Conservation (phyloP, 208 protist species). For the Crithidia thermophila region DNA sequence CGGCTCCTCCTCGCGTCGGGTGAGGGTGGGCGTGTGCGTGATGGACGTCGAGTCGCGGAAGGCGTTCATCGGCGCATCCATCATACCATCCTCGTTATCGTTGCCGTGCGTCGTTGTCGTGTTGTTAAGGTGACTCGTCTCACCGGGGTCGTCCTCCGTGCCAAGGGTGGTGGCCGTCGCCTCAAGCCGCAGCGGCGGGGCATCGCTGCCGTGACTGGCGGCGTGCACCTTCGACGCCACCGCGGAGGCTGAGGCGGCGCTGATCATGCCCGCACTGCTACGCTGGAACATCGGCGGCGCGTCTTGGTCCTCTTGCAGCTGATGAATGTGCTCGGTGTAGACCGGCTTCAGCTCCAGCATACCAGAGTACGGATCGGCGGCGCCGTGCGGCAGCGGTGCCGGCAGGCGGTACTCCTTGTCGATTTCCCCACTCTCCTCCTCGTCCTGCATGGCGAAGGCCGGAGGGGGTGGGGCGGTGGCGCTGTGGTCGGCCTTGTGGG, state of each 20-base stretch:
- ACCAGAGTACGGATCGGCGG: conserved; percentile 13
- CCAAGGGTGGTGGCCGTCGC: neutral
- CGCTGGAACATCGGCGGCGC: conserved; percentile 23
- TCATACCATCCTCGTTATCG: conserved; percentile 2
- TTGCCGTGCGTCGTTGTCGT: conserved; percentile 10
- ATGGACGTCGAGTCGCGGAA: conserved; percentile 26
- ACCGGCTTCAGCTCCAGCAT: neutral
- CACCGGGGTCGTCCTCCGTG: conserved; percentile 1
- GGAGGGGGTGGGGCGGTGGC: no score
- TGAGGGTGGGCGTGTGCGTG: conserved; percentile 26
- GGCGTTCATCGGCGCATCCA: conserved; percentile 28
- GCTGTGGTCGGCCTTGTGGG: no score
- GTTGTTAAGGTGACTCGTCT: neutral
- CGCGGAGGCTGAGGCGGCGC: neutral
- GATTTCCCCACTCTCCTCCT: neutral
- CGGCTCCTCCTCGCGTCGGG: conserved; percentile 3
- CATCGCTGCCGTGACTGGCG: no score
- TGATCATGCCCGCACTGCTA: neutral
- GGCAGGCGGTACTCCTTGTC: neutral
- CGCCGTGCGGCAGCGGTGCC: neutral
- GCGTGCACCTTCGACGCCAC: neutral
- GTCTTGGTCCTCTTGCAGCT: conserved; percentile 21
- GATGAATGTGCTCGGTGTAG: neutral
- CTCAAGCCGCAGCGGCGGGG: neutral
- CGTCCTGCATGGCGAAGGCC: neutral